These are phyloP conservation scores for Trichoderma gamsii DNA, from an alignment of 495 filamentous ascomycete species.

Conservation along the genomic window DNA sequence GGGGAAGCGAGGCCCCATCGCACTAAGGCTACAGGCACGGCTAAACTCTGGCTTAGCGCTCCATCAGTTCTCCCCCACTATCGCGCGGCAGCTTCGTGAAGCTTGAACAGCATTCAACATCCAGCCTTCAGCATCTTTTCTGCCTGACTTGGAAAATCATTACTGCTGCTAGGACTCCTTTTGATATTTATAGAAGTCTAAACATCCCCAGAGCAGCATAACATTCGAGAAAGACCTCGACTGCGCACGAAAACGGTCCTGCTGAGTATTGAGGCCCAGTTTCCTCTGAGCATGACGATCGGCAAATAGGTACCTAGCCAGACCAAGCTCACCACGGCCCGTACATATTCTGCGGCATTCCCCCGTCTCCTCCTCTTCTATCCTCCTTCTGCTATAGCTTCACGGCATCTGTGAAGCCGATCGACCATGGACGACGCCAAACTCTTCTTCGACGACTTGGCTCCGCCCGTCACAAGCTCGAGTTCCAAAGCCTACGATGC, in stretches of 20 bases:
- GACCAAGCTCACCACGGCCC: not conserved
- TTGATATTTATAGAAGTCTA: not conserved
- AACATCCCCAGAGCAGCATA: not conserved
- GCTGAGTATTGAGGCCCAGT: not conserved
- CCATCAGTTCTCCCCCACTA: not conserved
- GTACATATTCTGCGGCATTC: not conserved
- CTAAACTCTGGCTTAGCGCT: not conserved
- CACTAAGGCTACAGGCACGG: not conserved
- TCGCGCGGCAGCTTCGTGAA: not conserved
- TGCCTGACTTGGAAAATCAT: not conserved
- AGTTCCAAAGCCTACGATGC: not conserved
- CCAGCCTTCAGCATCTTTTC: not conserved
- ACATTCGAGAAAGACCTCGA: not conserved
- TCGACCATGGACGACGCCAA: not conserved
- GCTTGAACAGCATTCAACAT: not conserved
- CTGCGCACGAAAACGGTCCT: not conserved
- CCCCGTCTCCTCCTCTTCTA: not conserved
- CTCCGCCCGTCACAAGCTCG: not conserved
- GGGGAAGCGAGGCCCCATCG: no score
- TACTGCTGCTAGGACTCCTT: not conserved
- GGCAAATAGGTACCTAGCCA: not conserved
- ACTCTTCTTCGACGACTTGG: not conserved
- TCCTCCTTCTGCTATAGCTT: not conserved
- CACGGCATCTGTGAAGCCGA: not conserved
- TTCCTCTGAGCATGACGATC: not conserved